A percentile compares a stretch with the other conserved stretches of the same genome.
phyloP scores from a whole-genome alignment of 345 rosid species.

The Rhodamnia rubescens region DNA sequence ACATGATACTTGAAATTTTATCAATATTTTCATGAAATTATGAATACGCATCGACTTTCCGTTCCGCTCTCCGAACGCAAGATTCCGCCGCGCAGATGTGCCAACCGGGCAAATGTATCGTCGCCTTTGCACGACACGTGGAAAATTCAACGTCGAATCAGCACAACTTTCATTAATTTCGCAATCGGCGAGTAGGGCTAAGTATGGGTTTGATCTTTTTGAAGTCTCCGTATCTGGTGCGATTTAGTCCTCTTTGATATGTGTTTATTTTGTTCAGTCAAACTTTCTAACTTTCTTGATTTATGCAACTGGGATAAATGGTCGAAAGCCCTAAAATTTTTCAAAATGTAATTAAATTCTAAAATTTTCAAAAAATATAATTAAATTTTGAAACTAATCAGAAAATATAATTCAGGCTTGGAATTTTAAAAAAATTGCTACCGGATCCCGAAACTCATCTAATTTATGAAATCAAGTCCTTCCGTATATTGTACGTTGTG shows the following conservation, averaged over 20 bases:
- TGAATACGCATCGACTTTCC: background rate
- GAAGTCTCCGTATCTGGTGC: background rate
- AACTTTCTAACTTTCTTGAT: background rate
- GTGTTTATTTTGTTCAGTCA: background rate
- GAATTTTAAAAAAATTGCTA: no score
- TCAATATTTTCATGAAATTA: background rate
- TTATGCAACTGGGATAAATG: background rate
- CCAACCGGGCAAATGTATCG: background rate
- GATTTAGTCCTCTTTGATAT: background rate
- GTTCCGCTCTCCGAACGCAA: background rate
- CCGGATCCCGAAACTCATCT: no score
- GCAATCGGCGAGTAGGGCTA: background rate
- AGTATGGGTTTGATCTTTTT: background rate
- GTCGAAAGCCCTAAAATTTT: no score
- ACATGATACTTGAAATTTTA: background rate
- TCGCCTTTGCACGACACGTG: background rate
- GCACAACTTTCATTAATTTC: background rate
- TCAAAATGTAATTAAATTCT: no score
- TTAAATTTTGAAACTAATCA: no score
- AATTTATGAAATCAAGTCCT: no score
- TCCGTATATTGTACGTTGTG: no score
- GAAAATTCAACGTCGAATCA: background rate
- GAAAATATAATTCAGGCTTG: no score
- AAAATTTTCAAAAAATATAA: no score
- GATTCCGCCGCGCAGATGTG: background rate